These are phyloP conservation scores for Coniochaeta sp. DNA, from an alignment of 2,329 filamentous ascomycete species.

Conservation along the genomic window DNA sequence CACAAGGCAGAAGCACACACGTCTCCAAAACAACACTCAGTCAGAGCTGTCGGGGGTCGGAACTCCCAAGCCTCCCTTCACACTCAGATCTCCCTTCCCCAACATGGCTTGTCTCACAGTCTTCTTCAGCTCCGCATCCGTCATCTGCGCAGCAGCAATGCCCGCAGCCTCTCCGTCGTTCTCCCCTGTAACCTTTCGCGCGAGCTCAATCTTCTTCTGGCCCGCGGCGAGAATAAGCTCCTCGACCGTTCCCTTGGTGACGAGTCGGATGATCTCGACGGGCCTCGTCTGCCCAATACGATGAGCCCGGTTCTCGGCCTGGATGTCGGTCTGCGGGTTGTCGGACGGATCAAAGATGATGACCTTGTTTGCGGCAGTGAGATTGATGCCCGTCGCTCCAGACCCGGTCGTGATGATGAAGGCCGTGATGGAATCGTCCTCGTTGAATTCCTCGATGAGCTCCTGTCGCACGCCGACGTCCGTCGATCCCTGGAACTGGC, in stretches of 20 bases:
- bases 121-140: conserved; percentile 17
- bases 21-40: neutral
- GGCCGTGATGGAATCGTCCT: conserved; percentile 69
- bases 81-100: conserved; percentile 3
- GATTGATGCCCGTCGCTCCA: conserved; percentile 93
- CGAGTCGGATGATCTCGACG: conserved; percentile 82
- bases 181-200: conserved; percentile 48
- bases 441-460: conserved; percentile 81
- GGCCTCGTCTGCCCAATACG: conserved; percentile 85
- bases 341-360: conserved; percentile 97
- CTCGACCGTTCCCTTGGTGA: conserved; percentile 78
- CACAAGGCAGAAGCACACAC: neutral
- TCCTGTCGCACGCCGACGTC: conserved; percentile 77
- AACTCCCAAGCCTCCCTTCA: neutral
- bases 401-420: conserved; percentile 92
- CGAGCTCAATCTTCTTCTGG: conserved; percentile 86
- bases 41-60: neutral
- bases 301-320: conserved; percentile 94
- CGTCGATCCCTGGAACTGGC: conserved; percentile 80
- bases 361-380: conserved; percentile 94
- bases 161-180: conserved; percentile 12
- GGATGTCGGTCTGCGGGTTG: conserved; percentile 97
- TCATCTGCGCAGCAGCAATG: conserved; percentile 10
- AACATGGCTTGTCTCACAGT: conserved; percentile 13
- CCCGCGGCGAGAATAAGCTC: conserved; percentile 89